These are phyloP conservation scores for Neurospora discreta DNA, from an alignment of 495 filamentous ascomycete genomes.

Conservation along the genomic window DNA sequence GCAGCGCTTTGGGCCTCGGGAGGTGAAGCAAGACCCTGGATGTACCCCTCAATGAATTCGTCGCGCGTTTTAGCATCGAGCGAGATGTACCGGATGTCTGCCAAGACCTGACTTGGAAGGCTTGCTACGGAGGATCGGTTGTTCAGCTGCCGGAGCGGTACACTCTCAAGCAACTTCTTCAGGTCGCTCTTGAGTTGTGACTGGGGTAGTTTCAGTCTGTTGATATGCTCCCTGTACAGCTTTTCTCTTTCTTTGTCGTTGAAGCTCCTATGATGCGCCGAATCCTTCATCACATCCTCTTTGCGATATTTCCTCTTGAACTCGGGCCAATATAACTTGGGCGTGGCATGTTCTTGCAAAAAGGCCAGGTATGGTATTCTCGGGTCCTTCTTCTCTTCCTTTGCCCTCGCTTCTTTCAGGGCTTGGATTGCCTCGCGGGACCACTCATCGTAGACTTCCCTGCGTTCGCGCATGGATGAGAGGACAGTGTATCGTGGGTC, in stretches of 20 bases:
- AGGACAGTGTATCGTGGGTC: conserved; percentile 80
- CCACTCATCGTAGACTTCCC: conserved; percentile 74
- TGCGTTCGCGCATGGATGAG: conserved; percentile 60
- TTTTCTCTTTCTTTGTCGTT: conserved; percentile 85
- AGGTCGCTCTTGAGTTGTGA: conserved; percentile 70
- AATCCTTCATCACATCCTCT: conserved; percentile 68
- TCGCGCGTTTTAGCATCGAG: conserved; percentile 59
- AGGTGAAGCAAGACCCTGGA: conserved; percentile 58
- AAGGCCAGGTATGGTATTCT: conserved; percentile 75
- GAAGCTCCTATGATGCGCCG: conserved; percentile 33
- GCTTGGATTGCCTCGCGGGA: conserved; percentile 56
- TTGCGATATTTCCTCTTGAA: conserved; percentile 86
- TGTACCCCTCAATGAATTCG: conserved; percentile 62
- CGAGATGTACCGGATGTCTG: conserved; percentile 75
- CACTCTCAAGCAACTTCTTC: conserved; percentile 58
- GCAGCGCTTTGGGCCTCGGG: conserved; percentile 31
- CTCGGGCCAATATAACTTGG: conserved; percentile 93
- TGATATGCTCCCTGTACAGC: conserved; percentile 79
- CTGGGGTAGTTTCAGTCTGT: conserved; percentile 61
- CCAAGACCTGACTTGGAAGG: conserved; percentile 50
- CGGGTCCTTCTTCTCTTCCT: conserved; percentile 75
- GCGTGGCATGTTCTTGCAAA: conserved; percentile 66
- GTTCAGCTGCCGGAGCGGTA: conserved; percentile 55
- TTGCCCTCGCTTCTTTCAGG: conserved; percentile 60
- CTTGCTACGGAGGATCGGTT: conserved; percentile 52